Base-by-base conservation (phyloP, 495 filamentous ascomycete genomes). In the Lophiostoma macrostomum region DNA sequence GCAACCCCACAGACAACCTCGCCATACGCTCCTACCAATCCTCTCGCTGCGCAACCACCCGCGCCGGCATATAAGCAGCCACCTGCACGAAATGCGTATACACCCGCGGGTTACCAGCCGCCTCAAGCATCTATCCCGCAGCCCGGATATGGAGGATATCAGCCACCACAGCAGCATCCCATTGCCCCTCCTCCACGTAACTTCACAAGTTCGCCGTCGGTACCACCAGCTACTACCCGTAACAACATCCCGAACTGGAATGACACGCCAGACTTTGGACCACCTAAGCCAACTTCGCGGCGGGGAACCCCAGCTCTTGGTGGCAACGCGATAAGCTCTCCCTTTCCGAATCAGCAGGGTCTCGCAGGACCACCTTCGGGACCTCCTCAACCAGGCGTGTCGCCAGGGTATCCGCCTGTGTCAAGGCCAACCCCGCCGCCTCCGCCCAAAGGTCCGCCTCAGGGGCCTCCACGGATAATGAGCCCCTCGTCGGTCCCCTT, bases 161-260 rank as follows among this genome's bases (percentile, higher is more conserved):
- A 70, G 54, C 58, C 64, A 18, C 64, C 64, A 24, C 64, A 65
- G 23, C 64, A 61, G 42, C 64, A 66, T 43, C 44, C 65, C 23
- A 39, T 68, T 23, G 76, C 83, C 37, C 78, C 83, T 28, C 83
- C 80, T 51, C 83, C 79, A 32, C 77, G 81, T 22, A 74, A 71
- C 18, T 70, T 73, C 31, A 74, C 75, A 50, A 72, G 80, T 27
- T 86, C 86, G 20, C 80, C 84, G 23, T 79, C 83, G 3, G 64
- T 69, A 45, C 84, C 87, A 11, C 89, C 69, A 25, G 59, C 90
- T 44, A 77, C 86, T 14, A 86, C 81, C 51, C 77, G 78, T 53
- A 81, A 80, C 51, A 82, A 86, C 51, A 79, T 81, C 34, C 80
- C 81, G 28, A 84, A 85, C 45, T 99, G 93, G 93, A 99, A 99